phyloP scores from a whole-genome alignment of 1,284 basidiomycete species.

The Sutorius eximius region DNA sequence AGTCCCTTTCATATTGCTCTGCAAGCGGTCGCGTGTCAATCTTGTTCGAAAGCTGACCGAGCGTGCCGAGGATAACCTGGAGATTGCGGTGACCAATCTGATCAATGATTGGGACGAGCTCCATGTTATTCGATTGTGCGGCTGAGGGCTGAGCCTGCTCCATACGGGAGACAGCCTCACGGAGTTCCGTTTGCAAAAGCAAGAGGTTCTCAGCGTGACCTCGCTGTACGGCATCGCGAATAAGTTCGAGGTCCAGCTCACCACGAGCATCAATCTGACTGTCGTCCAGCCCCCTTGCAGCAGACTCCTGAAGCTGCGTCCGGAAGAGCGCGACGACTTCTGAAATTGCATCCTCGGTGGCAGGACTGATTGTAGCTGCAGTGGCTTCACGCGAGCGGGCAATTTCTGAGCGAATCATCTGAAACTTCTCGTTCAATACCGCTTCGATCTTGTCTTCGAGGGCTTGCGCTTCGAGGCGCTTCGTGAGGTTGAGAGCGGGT shows the following conservation, averaged over 20 bases:
- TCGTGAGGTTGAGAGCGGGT: conserved; percentile 53
- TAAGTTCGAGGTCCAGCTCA: conserved; percentile 73
- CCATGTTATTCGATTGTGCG: conserved; percentile 22
- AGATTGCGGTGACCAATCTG: conserved; percentile 56
- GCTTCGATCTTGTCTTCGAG: conserved; percentile 58
- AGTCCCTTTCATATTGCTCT: conserved; percentile 48
- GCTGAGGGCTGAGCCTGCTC: conserved; percentile 30
- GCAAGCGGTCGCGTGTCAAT: conserved; percentile 50
- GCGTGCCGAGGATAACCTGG: conserved; percentile 56
- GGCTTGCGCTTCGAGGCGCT: conserved; percentile 57
- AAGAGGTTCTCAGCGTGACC: conserved; percentile 60
- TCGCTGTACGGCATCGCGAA: conserved; percentile 68
- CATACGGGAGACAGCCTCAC: conserved; percentile 43
- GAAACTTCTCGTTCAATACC: conserved; percentile 67
- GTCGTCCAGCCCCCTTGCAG: conserved; percentile 58
- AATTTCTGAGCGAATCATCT: conserved; percentile 48
- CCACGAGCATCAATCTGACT: conserved; percentile 68
- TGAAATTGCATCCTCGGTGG: conserved; percentile 58
- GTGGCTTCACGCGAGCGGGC: conserved; percentile 21
- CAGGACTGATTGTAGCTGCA: conserved; percentile 38
- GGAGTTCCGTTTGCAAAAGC: conserved; percentile 59
- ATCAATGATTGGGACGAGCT: conserved; percentile 49
- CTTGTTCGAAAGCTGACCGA: conserved; percentile 60
- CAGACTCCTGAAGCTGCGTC: conserved; percentile 62
- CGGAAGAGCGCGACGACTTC: conserved; percentile 69